Base-by-base conservation (phyloP, 345 rosid species). In the Linum lewisii region DNA sequence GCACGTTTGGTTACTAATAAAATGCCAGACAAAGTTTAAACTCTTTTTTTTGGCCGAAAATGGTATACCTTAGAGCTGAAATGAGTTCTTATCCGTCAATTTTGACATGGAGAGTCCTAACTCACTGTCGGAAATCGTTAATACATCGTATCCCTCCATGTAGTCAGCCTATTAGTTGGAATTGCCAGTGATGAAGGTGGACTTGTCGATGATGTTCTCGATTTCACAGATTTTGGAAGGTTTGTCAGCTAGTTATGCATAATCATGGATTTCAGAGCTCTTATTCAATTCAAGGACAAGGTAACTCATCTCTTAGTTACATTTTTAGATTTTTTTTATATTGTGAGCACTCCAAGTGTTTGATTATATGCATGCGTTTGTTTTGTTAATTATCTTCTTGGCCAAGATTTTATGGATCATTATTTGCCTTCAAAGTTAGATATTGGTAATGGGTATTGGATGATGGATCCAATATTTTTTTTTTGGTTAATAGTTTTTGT, bases 141-240 rank as follows among this genome's bases (percentile, higher is more conserved):
- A 56, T 65, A 83, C 65, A 77, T 84, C 49, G 96, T 95, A 15
- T 88, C 96, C 5, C 89, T 92, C 49, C 96, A 96, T 3, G 83
- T 92, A 0, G 25, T 92, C 9, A 96, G 98, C 49, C 98, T 92
- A 44, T 62, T 92, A 2, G 98, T 90, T 0, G 70, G 98, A 69
- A 86, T 92, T 59, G 59, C 83, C 74, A 84, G 82, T 52, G 93
- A 88, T 44, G 96, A 92, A 77, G 98, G 96, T n/a, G 96, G 98
- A 14, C 86, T 92, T 24, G 98, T 96, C 11, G 66, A 74, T 55
- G 96, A 92, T 69, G 73, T 75, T 21, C 74, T 92, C 50, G 98
- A 92, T 69, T 88, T 92, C 60, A 96, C 98, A 0, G 98, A 92
- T 78, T 92, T 92, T 65, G 63, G 98, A 67, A 78, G 95, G 76